Base-by-base conservation (phyloP, 108 stramenopile genomes). In the Parmales sp. region DNA sequence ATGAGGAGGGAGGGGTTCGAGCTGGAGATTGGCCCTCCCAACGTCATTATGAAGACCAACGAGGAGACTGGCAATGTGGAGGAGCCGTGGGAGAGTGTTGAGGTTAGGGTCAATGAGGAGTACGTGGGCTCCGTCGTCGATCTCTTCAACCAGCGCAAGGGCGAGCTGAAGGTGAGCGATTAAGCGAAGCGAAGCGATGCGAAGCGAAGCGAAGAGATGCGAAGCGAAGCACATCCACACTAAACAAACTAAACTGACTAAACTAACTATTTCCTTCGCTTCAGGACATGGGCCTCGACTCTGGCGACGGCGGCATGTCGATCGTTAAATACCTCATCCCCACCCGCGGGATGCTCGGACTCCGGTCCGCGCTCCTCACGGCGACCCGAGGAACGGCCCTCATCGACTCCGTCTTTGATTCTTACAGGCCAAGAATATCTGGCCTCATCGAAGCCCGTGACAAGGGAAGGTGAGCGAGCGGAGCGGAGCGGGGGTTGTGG, bases 1-100 rank as follows among this genome's bases (percentile, higher is more conserved):
- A 96, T 99, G 97, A 84, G 98, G 37, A 91, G 98, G 64, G 98
- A 99, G 77, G 98, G 98, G 69, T 99, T 98, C 69, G 98, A 99
- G 79, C 74, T 99, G 31, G 89, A 94, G 54, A 88, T 99, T 48
- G 95, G 95, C 7, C 97, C 98, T 6, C 98, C 98, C 16, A 88
- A 82, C 22, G 98, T 99, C 22, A 96, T 99, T 74, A 81, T 76
- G 76, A 91, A 89, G 75, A 69, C 63, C 26, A 89, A 94, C 66
- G 87, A 94, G 69, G 88, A 90, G 66, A 88, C 88, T 36, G 97
- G 97, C 51, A 76, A 91, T 68, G 68, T 71, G 65, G 86, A 89
- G 71, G 98, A 99, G 72, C 98, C 98, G 1, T 95, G 84, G 50
- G 98, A 99, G 76, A 80, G 75, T 37, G 89, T 99, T 37, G 95